phyloP scores from a whole-genome alignment of 2,329 filamentous ascomycete genomes.

The Raffaelea albimanens region DNA sequence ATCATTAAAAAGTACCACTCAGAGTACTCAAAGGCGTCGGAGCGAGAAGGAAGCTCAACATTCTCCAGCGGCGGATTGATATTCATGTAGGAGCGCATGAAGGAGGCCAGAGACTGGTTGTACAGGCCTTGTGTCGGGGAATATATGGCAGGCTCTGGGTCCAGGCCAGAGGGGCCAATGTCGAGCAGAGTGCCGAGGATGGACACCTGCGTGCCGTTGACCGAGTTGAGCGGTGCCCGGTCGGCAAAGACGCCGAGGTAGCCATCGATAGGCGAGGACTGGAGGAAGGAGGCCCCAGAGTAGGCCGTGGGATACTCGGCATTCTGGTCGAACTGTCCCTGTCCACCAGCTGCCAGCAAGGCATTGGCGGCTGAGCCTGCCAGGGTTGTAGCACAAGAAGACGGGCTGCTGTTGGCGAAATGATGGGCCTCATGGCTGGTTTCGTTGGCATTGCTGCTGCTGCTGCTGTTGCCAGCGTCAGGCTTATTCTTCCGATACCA shows the following conservation, averaged over 20 bases:
- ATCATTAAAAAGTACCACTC: conserved; percentile 69
- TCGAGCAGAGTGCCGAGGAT: conserved; percentile 75
- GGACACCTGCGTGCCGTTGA: conserved; percentile 67
- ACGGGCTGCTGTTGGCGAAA: background rate
- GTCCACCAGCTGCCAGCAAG: too few species aligned
- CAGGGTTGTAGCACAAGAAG: background rate
- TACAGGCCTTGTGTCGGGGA: conserved; percentile 29
- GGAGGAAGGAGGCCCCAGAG: conserved; percentile 23
- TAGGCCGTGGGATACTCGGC: conserved; percentile 5
- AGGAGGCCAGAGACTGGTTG: conserved; percentile 64
- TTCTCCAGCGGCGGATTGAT: conserved; percentile 45
- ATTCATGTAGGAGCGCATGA: conserved; percentile 56
- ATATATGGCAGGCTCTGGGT: conserved; percentile 5
- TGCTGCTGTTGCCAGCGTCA: background rate
- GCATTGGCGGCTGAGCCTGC: too few species aligned
- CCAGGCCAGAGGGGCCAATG: conserved; percentile 42
- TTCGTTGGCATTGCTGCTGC: background rate
- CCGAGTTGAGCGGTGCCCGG: conserved; percentile 58
- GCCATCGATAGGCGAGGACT: conserved; percentile 44
- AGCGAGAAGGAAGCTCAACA: conserved; percentile 52
- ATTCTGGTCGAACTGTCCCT: too few species aligned
- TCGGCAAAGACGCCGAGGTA: conserved; percentile 58
- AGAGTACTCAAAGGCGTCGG: conserved; percentile 58
- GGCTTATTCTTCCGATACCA: conserved; percentile 16
- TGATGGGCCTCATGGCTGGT: too few species aligned